Evolutionary conservation across 345 rosid genomes (phyloP).

Genomic region (Rhizophora mangle): DNA sequence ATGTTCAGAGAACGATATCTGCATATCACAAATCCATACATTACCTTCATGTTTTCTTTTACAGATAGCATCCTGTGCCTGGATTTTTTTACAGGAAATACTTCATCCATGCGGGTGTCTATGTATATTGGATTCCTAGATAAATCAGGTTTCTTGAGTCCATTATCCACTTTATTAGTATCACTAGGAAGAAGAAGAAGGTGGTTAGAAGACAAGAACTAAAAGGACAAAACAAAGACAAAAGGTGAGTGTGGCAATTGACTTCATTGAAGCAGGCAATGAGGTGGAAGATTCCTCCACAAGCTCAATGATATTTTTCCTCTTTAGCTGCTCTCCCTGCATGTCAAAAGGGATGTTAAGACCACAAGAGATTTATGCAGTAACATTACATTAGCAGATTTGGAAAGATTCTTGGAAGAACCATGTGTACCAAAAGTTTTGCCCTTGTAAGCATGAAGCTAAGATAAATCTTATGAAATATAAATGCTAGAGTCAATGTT

Average conservation of each 20-base stretch:
- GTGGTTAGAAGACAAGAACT: not conserved
- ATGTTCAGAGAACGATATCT: not conserved
- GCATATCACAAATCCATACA: not conserved
- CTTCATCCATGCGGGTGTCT: constrained; percentile 66
- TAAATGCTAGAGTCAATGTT: not conserved
- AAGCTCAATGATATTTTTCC: constrained; percentile 45
- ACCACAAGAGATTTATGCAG: not conserved
- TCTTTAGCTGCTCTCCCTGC: constrained; percentile 85
- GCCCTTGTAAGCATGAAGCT: not conserved
- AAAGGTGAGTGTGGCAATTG: not conserved
- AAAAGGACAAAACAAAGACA: too few species aligned
- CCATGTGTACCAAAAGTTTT: not conserved
- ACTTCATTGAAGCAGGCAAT: constrained; percentile 44
- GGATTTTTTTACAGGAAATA: constrained; percentile 73
- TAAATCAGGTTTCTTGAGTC: constrained; percentile 47
- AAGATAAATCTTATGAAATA: not conserved
- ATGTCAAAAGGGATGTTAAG: constrained; percentile 15
- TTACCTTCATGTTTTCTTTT: constrained; percentile 74
- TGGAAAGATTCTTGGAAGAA: too few species aligned
- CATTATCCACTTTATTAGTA: constrained; percentile 36
- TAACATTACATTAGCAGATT: not conserved
- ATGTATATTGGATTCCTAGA: constrained; percentile 57
- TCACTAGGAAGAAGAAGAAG: constrained; percentile 8
- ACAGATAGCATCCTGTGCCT: constrained; percentile 46
- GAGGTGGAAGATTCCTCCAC: constrained; percentile 47